phyloP scores from a whole-genome alignment of 2,329 filamentous ascomycete species.

The Cladophialophora immunda region DNA sequence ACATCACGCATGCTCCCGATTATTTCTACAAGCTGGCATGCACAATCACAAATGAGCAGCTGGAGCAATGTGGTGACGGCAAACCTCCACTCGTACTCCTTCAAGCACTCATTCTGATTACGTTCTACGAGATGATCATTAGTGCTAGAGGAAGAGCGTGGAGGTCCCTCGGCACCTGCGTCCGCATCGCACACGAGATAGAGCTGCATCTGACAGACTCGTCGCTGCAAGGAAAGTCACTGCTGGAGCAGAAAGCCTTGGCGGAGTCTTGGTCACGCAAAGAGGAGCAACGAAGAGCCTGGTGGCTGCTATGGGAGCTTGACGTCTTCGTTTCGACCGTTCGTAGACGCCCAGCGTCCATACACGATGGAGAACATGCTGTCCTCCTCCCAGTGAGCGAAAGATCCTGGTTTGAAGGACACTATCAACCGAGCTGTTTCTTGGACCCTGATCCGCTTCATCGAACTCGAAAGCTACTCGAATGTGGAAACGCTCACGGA shows the following conservation, averaged over 20 bases:
- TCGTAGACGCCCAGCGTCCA: slow-evolving; percentile 13
- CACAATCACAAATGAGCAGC: slow-evolving; percentile 7
- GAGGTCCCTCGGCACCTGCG: slow-evolving; percentile 14
- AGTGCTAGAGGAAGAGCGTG: slow-evolving; percentile 15
- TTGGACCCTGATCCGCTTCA: slow-evolving; percentile 11
- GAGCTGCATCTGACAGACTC: slow-evolving; percentile 20
- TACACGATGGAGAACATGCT: slow-evolving; percentile 13
- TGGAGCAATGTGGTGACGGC: slow-evolving; percentile 14
- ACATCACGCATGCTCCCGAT: background rate
- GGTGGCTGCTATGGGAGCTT: slow-evolving; percentile 20
- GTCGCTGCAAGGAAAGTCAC: slow-evolving; percentile 7
- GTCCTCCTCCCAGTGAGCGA: slow-evolving; percentile 17
- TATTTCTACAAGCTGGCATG: slow-evolving; percentile 19
- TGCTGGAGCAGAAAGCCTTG: slow-evolving; percentile 1
- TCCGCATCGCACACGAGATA: slow-evolving; percentile 22
- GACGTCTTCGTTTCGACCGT: slow-evolving; percentile 21
- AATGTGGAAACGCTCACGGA: slow-evolving; percentile 13
- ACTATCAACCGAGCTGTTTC: slow-evolving; percentile 19
- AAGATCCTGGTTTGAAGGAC: slow-evolving; percentile 5
- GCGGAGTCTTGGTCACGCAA: slow-evolving; percentile 4
- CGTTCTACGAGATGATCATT: slow-evolving; percentile 16
- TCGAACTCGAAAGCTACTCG: slow-evolving; percentile 13
- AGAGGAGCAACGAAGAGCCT: slow-evolving; percentile 17
- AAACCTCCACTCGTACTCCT: slow-evolving; percentile 15
- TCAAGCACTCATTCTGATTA: slow-evolving; percentile 15